A percentile compares a stretch with the other conserved stretches of the same genome.
Conservation (phyloP, 169 alveolate genomes). For the Cryptosporidium felis region DNA sequence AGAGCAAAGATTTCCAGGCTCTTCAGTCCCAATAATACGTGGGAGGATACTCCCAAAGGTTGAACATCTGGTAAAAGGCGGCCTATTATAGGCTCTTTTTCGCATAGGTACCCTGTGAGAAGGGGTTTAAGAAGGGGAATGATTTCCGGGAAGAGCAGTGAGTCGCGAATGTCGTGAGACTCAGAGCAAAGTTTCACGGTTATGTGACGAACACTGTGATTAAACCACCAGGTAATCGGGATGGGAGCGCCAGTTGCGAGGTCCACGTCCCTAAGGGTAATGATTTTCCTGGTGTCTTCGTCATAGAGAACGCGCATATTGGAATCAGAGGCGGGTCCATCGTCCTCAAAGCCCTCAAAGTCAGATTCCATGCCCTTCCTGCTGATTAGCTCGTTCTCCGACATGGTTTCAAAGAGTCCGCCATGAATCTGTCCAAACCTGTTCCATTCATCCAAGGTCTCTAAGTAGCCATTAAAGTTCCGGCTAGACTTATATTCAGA, state of each 20-base stretch:
- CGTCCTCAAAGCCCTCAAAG: neutral
- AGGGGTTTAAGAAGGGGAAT: slow-evolving; percentile 47
- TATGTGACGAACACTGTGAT: slow-evolving; percentile 37
- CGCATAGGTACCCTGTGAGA: slow-evolving; percentile 30
- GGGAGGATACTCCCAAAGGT: neutral
- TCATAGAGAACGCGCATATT: neutral
- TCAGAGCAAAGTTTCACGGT: slow-evolving; percentile 14
- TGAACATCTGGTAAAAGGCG: neutral
- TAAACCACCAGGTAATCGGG: slow-evolving; percentile 59
- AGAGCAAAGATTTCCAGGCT: slow-evolving; percentile 2
- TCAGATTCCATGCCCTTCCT: neutral
- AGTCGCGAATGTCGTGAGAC: neutral
- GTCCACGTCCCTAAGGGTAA: slow-evolving; percentile 1
- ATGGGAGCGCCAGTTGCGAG: neutral
- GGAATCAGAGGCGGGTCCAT: neutral
- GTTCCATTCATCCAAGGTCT: neutral
- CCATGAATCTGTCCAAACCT: neutral
- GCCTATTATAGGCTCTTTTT: neutral
- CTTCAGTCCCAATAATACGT: slow-evolving; percentile 54
- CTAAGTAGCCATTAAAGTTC: neutral
- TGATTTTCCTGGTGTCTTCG: slow-evolving; percentile 13
- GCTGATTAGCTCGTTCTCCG: neutral
- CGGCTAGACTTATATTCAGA: neutral
- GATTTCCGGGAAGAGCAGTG: neutral
- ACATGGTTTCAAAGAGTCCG: slow-evolving; percentile 1